Percentiles rank a stretch among this genome's conserved stretches.
phyloP scores from a whole-genome alignment of 257 asterid genomes.

The Solanum etuberosum region DNA sequence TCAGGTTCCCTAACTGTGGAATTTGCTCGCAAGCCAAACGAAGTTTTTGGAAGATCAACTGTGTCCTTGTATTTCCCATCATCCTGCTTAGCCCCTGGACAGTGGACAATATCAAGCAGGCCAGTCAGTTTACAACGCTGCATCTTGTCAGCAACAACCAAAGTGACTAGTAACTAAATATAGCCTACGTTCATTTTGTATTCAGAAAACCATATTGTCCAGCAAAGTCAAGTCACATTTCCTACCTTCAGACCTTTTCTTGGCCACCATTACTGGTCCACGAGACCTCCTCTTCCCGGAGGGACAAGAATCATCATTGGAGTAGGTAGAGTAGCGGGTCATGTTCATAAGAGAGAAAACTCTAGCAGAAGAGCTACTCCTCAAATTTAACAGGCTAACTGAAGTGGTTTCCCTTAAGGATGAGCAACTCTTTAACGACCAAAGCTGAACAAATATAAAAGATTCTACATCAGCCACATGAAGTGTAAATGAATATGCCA shows the following conservation, averaged over 20 bases:
- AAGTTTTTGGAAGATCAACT: slow-evolving; percentile 78
- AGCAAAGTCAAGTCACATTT: background rate
- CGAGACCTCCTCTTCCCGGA: slow-evolving; percentile 55
- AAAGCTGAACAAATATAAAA: slow-evolving; percentile 48
- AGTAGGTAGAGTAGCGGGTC: slow-evolving; percentile 38
- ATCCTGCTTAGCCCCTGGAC: slow-evolving; percentile 58
- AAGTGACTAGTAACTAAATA: slow-evolving; percentile 3
- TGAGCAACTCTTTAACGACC: slow-evolving; percentile 58
- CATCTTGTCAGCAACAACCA: background rate
- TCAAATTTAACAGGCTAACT: slow-evolving; percentile 34
- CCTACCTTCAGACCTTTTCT: slow-evolving; percentile 65
- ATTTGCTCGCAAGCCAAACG: slow-evolving; percentile 88
- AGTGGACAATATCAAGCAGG: slow-evolving; percentile 6
- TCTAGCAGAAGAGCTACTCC: slow-evolving; percentile 51
- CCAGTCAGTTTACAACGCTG: background rate
- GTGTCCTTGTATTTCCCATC: slow-evolving; percentile 93
- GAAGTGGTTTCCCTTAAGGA: slow-evolving; percentile 47
- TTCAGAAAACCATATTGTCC: background rate
- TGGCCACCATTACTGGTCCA: slow-evolving; percentile 78
- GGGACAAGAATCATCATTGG: slow-evolving; percentile 29
- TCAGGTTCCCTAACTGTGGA: slow-evolving; percentile 89
- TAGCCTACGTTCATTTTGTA: background rate
- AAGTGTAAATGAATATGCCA: background rate
- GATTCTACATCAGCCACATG: slow-evolving; percentile 18
- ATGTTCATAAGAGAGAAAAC: slow-evolving; percentile 33